These are phyloP conservation scores for Polychaeton citri DNA, from an alignment of 2,329 filamentous ascomycete genomes.

Conservation along the genomic window DNA sequence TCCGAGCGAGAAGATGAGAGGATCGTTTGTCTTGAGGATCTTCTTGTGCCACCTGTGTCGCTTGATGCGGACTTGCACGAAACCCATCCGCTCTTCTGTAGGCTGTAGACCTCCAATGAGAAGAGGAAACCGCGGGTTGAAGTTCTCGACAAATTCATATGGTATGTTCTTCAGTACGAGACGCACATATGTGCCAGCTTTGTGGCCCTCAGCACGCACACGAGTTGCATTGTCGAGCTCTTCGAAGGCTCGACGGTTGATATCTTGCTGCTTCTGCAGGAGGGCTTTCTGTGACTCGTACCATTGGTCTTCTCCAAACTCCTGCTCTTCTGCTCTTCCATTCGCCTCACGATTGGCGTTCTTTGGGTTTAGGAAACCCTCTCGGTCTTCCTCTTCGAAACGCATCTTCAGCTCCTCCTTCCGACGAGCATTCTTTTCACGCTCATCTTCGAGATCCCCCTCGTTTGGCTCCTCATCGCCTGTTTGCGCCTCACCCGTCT, in stretches of 20 bases:
- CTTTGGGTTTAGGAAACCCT: slow-evolving; percentile 87
- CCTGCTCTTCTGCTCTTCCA: slow-evolving; percentile 51
- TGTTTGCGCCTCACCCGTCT: slow-evolving; percentile 52
- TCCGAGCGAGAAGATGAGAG: slow-evolving; percentile 88
- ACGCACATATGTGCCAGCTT: slow-evolving; percentile 84
- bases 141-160: slow-evolving; percentile 74
- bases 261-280: slow-evolving; percentile 89
- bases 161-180: slow-evolving; percentile 82
- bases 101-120: slow-evolving; percentile 83
- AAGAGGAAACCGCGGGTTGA: slow-evolving; percentile 70
- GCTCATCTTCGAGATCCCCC: slow-evolving; percentile 62
- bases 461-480: slow-evolving; percentile 27
- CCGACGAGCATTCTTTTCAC: slow-evolving; percentile 74
- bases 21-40: slow-evolving; percentile 96
- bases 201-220: slow-evolving; percentile 74
- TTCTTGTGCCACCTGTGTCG: slow-evolving; percentile 98
- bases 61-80: slow-evolving; percentile 92
- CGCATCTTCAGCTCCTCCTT: slow-evolving; percentile 91
- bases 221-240: slow-evolving; percentile 73
- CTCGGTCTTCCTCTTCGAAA: slow-evolving; percentile 96
- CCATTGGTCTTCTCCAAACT: slow-evolving; percentile 97
- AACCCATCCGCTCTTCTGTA: slow-evolving; percentile 92
- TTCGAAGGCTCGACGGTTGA: slow-evolving; percentile 91
- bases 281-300: slow-evolving; percentile 93
- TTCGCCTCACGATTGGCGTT: slow-evolving; percentile 56